These are phyloP conservation scores for Lagerstroemia speciosa DNA, from an alignment of 345 rosid genomes.

Conservation along the genomic window DNA sequence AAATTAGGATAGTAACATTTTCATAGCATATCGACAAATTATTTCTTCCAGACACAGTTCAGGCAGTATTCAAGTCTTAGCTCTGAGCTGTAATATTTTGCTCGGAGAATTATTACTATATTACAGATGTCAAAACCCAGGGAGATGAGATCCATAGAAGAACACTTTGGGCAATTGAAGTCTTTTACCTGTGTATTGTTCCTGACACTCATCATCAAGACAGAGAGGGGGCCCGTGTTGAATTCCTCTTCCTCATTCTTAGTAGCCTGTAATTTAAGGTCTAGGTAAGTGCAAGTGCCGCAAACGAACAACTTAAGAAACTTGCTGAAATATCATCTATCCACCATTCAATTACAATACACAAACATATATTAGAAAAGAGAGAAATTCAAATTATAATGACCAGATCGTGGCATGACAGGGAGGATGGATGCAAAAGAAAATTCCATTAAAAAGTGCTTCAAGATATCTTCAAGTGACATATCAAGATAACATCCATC, in stretches of 20 bases:
- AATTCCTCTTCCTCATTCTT: slow-evolving; percentile 96
- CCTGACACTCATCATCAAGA: slow-evolving; percentile 94
- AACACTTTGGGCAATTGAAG: neutral
- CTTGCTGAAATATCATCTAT: neutral
- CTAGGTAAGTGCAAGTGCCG: neutral
- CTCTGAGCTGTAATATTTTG: neutral
- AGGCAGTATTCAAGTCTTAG: neutral
- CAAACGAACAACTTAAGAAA: neutral
- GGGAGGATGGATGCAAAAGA: too few species aligned
- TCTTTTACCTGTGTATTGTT: slow-evolving; percentile 81
- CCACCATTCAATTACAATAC: neutral
- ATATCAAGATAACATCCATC: too few species aligned
- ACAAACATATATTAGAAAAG: neutral
- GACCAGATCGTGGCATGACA: neutral
- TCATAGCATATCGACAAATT: neutral
- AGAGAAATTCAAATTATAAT: neutral
- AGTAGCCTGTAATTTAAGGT: slow-evolving; percentile 16
- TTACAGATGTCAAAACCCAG: neutral
- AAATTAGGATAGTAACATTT: neutral
- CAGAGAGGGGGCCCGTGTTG: slow-evolving; percentile 93
- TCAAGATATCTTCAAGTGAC: too few species aligned
- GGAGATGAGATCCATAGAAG: neutral
- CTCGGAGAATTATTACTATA: neutral
- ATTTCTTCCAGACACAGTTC: neutral
- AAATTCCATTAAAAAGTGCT: too few species aligned